phyloP scores from a whole-genome alignment of 169 alveolate genomes.

The Plasmodium fragile region DNA sequence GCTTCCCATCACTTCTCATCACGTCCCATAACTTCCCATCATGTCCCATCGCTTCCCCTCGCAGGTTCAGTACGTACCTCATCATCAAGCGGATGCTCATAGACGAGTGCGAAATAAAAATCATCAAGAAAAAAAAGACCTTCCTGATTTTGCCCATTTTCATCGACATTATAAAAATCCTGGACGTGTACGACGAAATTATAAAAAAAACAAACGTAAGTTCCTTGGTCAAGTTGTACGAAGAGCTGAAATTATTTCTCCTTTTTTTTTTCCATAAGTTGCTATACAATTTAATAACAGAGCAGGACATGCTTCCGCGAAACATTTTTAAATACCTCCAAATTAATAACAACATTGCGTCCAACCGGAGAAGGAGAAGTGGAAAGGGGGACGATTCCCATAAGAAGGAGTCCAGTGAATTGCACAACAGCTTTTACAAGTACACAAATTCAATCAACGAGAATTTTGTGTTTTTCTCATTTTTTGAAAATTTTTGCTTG shows the following conservation, averaged over 20 bases:
- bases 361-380: slow-evolving; percentile 34
- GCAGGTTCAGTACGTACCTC: slow-evolving; percentile 69
- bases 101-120: slow-evolving; percentile 74
- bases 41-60: background rate
- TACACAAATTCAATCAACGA: slow-evolving; percentile 62
- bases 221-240: slow-evolving; percentile 35
- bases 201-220: slow-evolving; percentile 60
- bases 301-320: slow-evolving; percentile 36
- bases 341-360: slow-evolving; percentile 44
- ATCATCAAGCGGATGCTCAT: slow-evolving; percentile 69
- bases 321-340: slow-evolving; percentile 73
- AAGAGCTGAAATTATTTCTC: slow-evolving; percentile 71
- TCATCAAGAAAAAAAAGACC: slow-evolving; percentile 49
- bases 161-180: slow-evolving; percentile 66
- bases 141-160: slow-evolving; percentile 65
- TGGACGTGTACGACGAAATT: slow-evolving; percentile 71
- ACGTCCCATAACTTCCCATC: background rate
- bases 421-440: slow-evolving; percentile 47
- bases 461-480: slow-evolving; percentile 37
- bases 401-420: slow-evolving; percentile 16
- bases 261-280: slow-evolving; percentile 56
- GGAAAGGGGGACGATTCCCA: background rate
- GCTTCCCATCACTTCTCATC: background rate
- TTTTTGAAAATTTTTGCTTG: slow-evolving; percentile 54
- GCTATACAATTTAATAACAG: slow-evolving; percentile 63